Evolutionary conservation across 106 monocot species (phyloP).

Genomic region (Chionographis japonica): DNA sequence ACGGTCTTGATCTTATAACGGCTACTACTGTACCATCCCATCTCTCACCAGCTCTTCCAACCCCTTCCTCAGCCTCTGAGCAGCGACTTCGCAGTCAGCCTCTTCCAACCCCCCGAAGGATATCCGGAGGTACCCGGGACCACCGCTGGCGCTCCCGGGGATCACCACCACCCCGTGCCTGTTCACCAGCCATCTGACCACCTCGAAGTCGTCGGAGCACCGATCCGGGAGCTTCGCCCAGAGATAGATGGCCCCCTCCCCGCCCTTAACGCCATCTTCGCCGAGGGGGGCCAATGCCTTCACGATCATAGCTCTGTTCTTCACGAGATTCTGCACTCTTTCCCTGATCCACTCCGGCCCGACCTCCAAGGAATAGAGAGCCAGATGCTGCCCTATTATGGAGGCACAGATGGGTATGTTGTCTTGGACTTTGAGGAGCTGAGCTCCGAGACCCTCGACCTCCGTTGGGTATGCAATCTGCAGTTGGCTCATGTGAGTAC

Average conservation of each 20-base stretch:
- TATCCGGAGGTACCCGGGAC: conserved; percentile 66
- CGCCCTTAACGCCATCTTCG: conserved; percentile 70
- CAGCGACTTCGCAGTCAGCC: conserved; percentile 65
- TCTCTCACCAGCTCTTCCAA: conserved; percentile 70
- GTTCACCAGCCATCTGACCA: conserved; percentile 71
- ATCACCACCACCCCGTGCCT: conserved; percentile 80
- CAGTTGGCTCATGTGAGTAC: conserved; percentile 4
- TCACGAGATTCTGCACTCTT: conserved; percentile 63
- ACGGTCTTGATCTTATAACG: not conserved
- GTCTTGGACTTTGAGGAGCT: conserved; percentile 96
- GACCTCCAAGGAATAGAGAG: conserved; percentile 60
- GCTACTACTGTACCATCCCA: conserved; percentile 62
- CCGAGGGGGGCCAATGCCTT: conserved; percentile 81
- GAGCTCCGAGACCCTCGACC: conserved; percentile 49
- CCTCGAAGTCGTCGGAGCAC: conserved; percentile 68
- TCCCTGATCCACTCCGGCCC: conserved; percentile 77
- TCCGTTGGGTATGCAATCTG: conserved; percentile 92
- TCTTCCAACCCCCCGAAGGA: conserved; percentile 87
- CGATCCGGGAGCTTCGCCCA: conserved; percentile 91
- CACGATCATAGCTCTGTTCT: conserved; percentile 61
- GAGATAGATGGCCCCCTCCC: conserved; percentile 95
- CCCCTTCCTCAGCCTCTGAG: conserved; percentile 48
- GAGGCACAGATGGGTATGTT: conserved; percentile 99
- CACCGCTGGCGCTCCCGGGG: conserved; percentile 83
- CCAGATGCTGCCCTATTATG: conserved; percentile 76